These are phyloP conservation scores for Fusarium agapanthi DNA, from an alignment of 2,329 filamentous ascomycete species.

Conservation along the genomic window DNA sequence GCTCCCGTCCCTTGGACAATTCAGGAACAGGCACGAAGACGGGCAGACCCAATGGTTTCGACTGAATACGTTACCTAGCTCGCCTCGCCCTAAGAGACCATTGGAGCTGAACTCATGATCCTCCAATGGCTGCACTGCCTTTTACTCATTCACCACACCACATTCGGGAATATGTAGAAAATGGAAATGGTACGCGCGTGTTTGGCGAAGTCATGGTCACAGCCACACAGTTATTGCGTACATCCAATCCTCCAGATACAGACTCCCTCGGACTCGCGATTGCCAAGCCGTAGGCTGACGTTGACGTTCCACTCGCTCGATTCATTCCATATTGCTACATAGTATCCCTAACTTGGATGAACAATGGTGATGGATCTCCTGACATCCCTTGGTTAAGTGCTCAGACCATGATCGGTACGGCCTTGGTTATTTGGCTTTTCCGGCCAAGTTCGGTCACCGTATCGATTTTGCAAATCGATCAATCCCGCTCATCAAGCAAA, in stretches of 20 bases:
- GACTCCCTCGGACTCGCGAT: slow-evolving; percentile 11
- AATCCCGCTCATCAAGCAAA: slow-evolving; percentile 1
- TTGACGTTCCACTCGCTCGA: slow-evolving; percentile 28
- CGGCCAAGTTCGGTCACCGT: slow-evolving; percentile 3
- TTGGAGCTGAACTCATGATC: slow-evolving; percentile 7
- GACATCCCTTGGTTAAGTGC: slow-evolving; percentile 13
- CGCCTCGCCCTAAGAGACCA: not conserved
- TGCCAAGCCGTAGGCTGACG: slow-evolving; percentile 41
- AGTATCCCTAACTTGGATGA: slow-evolving; percentile 2
- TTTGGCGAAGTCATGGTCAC: slow-evolving; percentile 35
- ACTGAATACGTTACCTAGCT: not conserved
- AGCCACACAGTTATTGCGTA: slow-evolving; percentile 36
- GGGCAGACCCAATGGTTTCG: slow-evolving; percentile 17
- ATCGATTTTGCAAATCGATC: not conserved
- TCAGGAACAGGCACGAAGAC: slow-evolving; percentile 24
- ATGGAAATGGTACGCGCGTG: slow-evolving; percentile 21
- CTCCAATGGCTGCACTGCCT: slow-evolving; percentile 31
- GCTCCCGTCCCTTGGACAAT: slow-evolving; percentile 22
- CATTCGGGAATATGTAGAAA: slow-evolving; percentile 7
- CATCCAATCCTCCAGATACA: slow-evolving; percentile 9
- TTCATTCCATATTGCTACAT: slow-evolving; percentile 6
- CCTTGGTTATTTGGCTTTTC: slow-evolving; percentile 19
- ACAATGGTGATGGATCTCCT: not conserved
- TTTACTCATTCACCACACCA: slow-evolving; percentile 21
- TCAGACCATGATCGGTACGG: not conserved